Conservation (phyloP, 305 asterid species). For the Fraxinus sp. region DNA sequence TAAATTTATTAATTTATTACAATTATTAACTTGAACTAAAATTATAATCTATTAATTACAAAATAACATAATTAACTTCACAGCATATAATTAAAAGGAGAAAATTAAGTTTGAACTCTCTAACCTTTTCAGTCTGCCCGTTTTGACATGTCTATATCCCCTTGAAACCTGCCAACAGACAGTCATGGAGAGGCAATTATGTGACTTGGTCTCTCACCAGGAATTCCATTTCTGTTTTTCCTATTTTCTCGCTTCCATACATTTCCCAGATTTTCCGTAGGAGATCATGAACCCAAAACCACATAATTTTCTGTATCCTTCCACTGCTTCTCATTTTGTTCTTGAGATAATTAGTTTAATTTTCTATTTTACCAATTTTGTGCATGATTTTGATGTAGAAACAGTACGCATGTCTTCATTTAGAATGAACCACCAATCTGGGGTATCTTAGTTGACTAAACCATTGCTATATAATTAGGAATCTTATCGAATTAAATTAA, state of each 20-base stretch:
- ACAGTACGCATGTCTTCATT: neutral
- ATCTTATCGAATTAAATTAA: neutral
- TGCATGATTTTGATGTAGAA: neutral
- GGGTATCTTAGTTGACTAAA: neutral
- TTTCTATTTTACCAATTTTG: neutral
- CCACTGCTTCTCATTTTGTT: neutral
- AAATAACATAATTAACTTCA: neutral
- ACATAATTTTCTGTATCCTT: neutral
- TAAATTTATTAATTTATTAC: too few species aligned
- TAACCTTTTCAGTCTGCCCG: neutral
- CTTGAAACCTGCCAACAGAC: neutral
- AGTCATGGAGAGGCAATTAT: neutral
- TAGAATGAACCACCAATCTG: neutral
- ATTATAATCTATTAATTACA: too few species aligned
- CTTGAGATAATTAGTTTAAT: neutral
- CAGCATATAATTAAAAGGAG: neutral
- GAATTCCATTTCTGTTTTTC: neutral
- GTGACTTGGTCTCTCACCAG: constrained; percentile 12
- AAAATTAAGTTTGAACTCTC: neutral
- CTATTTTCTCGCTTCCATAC: neutral
- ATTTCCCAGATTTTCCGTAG: neutral
- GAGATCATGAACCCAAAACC: neutral
- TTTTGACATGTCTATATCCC: neutral
- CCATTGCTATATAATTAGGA: neutral
- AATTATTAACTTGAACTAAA: too few species aligned